These are phyloP conservation scores for Annona cherimola DNA, from an alignment of 164 flowering plant species.

Conservation along the genomic window DNA sequence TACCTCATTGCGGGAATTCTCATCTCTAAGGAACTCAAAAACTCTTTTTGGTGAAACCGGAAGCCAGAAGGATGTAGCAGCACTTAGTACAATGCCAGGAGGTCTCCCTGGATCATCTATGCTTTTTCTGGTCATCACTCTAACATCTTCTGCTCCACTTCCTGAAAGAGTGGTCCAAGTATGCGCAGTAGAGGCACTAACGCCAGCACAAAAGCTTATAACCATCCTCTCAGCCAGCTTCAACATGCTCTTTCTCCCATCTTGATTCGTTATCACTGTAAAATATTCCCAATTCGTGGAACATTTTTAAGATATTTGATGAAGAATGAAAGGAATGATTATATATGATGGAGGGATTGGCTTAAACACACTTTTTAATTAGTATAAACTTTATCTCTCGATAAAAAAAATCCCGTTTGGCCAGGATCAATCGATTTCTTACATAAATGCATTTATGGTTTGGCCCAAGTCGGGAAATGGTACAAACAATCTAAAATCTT, in stretches of 20 bases:
- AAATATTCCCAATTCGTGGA: neutral
- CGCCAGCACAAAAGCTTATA: conserved; percentile 74
- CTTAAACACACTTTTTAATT: too few relatives aligned
- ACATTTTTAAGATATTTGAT: too few relatives aligned
- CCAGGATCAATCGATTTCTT: too few relatives aligned
- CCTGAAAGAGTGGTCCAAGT: conserved; percentile 79
- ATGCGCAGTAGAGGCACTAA: conserved; percentile 77
- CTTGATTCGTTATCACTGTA: conserved; percentile 55
- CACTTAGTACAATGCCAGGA: conserved; percentile 78
- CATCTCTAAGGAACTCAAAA: conserved; percentile 76
- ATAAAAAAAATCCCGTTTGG: too few relatives aligned
- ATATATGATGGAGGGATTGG: too few relatives aligned
- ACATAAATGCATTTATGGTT: too few relatives aligned
- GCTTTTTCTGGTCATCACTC: conserved; percentile 82
- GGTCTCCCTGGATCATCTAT: conserved; percentile 84
- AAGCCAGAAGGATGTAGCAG: conserved; percentile 87
- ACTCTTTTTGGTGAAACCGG: conserved; percentile 61
- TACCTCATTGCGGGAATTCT: conserved; percentile 71
- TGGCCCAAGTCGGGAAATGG: too few relatives aligned
- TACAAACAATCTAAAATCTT: too few relatives aligned
- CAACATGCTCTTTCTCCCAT: conserved; percentile 76
- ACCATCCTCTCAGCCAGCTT: conserved; percentile 88
- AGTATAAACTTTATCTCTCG: too few relatives aligned
- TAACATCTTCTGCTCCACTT: conserved; percentile 68
- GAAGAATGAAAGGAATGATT: too few relatives aligned